Percentiles rank a stretch among this genome's conserved stretches.
phyloP scores from a whole-genome alignment of 129 eudicot species.

The Logfia minima region DNA sequence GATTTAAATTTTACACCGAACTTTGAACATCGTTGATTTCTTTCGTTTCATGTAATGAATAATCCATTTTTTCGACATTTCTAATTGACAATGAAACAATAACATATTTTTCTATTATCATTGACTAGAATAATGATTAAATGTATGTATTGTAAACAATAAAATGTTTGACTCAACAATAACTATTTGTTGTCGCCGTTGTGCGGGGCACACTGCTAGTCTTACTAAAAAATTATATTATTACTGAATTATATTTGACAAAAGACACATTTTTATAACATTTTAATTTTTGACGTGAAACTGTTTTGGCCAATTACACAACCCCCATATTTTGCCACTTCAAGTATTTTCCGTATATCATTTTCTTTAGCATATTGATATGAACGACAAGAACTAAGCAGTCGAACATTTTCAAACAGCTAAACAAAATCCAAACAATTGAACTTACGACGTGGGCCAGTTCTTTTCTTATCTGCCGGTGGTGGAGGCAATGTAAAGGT shows the following conservation, averaged over 20 bases:
- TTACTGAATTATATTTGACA: background rate
- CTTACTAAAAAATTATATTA: background rate
- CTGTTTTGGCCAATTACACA: background rate
- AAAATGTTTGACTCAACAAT: no score
- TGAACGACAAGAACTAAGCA: background rate
- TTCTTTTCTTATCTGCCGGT: slow-evolving; percentile 81
- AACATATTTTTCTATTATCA: no score
- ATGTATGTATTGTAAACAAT: no score
- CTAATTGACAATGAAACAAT: no score
- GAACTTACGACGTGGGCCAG: slow-evolving; percentile 80
- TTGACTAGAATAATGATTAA: no score
- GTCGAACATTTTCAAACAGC: slow-evolving; percentile 1
- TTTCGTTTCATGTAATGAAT: no score
- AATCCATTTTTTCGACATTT: no score
- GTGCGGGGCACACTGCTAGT: background rate
- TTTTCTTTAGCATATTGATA: background rate
- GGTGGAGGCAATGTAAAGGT: slow-evolving; percentile 78
- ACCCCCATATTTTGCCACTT: background rate
- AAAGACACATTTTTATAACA: background rate
- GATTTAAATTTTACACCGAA: no score
- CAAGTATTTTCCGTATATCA: slow-evolving; percentile 5
- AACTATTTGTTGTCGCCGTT: no score
- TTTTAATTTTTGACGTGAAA: background rate
- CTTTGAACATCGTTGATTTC: no score
- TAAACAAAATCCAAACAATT: slow-evolving; percentile 1